These are phyloP conservation scores for Coemansia sp. DNA, from an alignment of 192 early-diverging fungal species.

Conservation along the genomic window DNA sequence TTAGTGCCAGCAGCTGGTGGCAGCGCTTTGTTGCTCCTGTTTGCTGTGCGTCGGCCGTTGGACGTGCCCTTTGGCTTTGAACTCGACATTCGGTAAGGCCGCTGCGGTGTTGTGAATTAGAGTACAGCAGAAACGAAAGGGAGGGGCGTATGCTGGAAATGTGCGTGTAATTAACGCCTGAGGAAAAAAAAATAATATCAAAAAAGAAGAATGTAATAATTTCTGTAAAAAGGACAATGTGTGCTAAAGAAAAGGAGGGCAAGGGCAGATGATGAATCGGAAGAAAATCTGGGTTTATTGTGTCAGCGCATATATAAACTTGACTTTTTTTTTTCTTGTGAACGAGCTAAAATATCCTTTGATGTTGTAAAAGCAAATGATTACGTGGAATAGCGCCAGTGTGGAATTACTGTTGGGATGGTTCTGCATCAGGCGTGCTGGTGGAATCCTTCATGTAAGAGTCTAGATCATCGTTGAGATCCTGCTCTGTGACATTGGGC, in stretches of 20 bases:
- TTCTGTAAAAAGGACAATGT: background rate
- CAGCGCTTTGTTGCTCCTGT: slow-evolving; percentile 14
- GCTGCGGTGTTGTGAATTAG: too few relatives aligned
- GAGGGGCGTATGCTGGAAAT: too few relatives aligned
- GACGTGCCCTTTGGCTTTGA: slow-evolving; percentile 21
- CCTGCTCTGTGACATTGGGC: slow-evolving; percentile 20
- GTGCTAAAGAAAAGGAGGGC: background rate
- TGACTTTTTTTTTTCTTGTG: too few relatives aligned
- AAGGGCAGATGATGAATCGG: background rate
- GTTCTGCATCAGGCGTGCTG: background rate
- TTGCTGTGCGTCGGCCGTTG: slow-evolving; percentile 11
- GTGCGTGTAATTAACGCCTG: background rate
- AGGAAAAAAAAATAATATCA: background rate
- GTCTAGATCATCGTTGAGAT: slow-evolving; percentile 53
- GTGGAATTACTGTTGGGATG: background rate
- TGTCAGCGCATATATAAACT: background rate
- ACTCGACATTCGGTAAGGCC: slow-evolving; percentile 20
- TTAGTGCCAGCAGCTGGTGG: background rate
- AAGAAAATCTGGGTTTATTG: background rate
- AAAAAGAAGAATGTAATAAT: background rate
- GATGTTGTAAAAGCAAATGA: too few relatives aligned
- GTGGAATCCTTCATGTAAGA: slow-evolving; percentile 33
- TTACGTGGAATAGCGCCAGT: background rate
- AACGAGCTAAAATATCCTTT: too few relatives aligned
- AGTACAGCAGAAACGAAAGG: too few relatives aligned